Evolutionary conservation across 495 filamentous ascomycete species (phyloP).

Genomic region (Xylaria grammica): DNA sequence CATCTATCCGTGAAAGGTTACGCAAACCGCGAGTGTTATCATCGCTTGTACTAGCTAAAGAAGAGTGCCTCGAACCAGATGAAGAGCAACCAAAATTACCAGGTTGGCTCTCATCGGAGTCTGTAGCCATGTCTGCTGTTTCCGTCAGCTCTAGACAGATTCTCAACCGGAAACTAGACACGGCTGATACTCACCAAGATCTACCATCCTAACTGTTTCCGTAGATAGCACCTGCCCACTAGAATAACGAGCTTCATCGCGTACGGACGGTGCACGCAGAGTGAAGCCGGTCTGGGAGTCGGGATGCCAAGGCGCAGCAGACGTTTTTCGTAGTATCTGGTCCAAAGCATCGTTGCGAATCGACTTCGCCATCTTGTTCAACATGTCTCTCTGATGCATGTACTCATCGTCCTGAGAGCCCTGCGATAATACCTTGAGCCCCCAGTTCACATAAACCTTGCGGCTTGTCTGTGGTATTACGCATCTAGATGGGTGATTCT

Average conservation of each 20-base stretch:
- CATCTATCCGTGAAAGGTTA: not conserved
- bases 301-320: slow-evolving; percentile 20
- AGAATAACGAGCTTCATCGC: not conserved
- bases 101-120: not conserved
- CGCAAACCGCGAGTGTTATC: not conserved
- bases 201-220: not conserved
- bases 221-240: not conserved
- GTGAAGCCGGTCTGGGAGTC: slow-evolving; percentile 28
- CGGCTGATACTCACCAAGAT: not conserved
- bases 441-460: slow-evolving; percentile 47
- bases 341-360: slow-evolving; percentile 26
- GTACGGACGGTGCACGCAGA: not conserved
- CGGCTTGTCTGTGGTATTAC: slow-evolving; percentile 34
- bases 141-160: not conserved
- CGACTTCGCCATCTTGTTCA: slow-evolving; percentile 24
- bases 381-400: slow-evolving; percentile 9
- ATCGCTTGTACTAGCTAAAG: not conserved
- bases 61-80: not conserved
- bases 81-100: not conserved
- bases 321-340: slow-evolving; percentile 22
- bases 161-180: not conserved
- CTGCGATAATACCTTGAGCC: slow-evolving; percentile 19
- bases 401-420: slow-evolving; percentile 17
- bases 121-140: not conserved
- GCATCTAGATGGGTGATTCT: slow-evolving; percentile 26